Conservation (phyloP, 1,284 basidiomycete genomes). For the Cryptococcus deneoformans region DNA sequence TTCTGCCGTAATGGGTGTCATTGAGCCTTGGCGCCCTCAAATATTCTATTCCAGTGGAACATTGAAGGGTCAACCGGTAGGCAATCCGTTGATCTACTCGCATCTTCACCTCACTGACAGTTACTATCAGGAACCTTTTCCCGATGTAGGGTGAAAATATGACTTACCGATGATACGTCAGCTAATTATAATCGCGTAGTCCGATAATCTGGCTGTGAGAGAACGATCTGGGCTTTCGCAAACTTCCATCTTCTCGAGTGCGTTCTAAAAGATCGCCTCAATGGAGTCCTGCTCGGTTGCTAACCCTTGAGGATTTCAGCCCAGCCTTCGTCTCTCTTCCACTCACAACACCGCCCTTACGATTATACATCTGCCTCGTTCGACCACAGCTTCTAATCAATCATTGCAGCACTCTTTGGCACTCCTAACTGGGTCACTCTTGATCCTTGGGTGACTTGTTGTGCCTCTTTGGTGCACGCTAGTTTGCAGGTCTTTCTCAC, state of each 20-base stretch:
- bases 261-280: background rate
- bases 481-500: background rate
- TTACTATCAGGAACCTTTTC: slow-evolving; percentile 25
- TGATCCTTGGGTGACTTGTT: background rate
- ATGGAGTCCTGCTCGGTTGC: background rate
- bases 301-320: background rate
- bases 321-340: background rate
- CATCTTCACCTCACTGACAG: no score
- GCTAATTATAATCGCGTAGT: background rate
- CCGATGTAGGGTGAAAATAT: slow-evolving; percentile 2
- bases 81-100: no score
- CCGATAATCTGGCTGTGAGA: slow-evolving; percentile 16
- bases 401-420: background rate
- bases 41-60: slow-evolving; percentile 45
- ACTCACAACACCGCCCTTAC: background rate
- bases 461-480: background rate
- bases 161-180: no score
- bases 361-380: background rate
- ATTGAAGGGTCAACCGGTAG: slow-evolving; percentile 26
- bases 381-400: background rate
- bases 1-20: slow-evolving; percentile 45
- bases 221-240: slow-evolving; percentile 4
- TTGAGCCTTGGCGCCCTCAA: slow-evolving; percentile 46
- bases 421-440: background rate
- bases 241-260: background rate